Base-by-base conservation (phyloP, 2,329 filamentous ascomycete species). In the Mycosphaerelloides madeirae region DNA sequence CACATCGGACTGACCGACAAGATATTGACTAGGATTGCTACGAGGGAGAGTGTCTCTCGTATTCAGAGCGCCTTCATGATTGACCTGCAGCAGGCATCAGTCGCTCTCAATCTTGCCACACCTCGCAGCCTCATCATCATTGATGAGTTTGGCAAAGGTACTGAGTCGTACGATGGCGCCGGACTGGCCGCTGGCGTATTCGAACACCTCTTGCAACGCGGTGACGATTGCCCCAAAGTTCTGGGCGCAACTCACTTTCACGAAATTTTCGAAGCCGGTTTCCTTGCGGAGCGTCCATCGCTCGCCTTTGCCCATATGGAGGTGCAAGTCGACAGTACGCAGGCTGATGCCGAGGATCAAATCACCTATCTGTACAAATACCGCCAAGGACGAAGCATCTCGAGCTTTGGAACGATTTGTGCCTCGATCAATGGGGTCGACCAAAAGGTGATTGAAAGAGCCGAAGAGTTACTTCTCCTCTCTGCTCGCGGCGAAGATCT, bases 1-100 rank as follows among this genome's bases (percentile, higher is more conserved):
- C 77, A 68, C 1, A 83, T 98, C 50, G 91, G 93, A 0, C 68
- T 97, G 29, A 96, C 91, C 0, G 93, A 97, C 70, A 94, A 87
- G 60, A 94, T 98, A 35, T 68, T 97, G 38, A 95, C 90, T 1
- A 81, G 89, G 15, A 85, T 96, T 38, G 80, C 85, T 14, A 90
- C 89, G 0, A 74, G 82, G 49, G 81, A 85, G 56, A 81, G 78
- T 13, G 79, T 84, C 2, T 83, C 81, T 2, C 75, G 74, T 53
- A 70, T 74, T 7, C 79, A 84, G 58, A 84, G 80, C 55, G 78
- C 80, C 3, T 85, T 85, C 63, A 82, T 83, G 78, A 87, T 87
- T 41, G 93, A 98, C 57, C 66, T 98, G 14, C 87, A 93, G 56
- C 91, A 98, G 60, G 81, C 93, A 9, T 83, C 85, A 0, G 78